Percentiles rank a stretch among this genome's conserved stretches.
phyloP scores from a whole-genome alignment of 2,329 filamentous ascomycete genomes.

The Chrysosphaeria jannelii region DNA sequence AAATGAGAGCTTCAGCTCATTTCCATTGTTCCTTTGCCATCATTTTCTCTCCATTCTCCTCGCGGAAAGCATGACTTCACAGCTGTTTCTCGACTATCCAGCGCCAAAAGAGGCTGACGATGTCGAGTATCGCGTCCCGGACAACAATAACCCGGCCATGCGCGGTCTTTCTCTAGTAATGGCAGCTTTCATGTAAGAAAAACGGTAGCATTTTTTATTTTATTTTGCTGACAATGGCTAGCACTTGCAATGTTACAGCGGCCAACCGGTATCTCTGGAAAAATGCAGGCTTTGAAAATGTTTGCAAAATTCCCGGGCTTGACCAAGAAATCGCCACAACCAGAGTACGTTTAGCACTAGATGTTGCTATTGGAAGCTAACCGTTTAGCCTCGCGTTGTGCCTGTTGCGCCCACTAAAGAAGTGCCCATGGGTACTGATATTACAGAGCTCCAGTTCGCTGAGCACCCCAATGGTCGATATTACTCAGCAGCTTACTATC shows the following conservation, averaged over 20 bases:
- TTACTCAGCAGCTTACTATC: conserved; percentile 47
- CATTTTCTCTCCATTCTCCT: no score
- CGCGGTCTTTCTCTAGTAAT: conserved; percentile 32
- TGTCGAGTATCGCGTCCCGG: conserved; percentile 7
- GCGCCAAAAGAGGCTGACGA: conserved; percentile 11
- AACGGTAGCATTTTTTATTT: no score
- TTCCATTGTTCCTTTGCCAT: no score
- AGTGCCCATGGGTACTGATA: conserved; percentile 13
- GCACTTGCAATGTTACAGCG: no score
- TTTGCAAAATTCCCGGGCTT: no score
- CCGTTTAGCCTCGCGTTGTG: no score
- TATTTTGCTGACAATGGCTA: no score
- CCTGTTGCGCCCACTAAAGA: no score
- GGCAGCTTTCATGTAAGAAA: conserved; percentile 11
- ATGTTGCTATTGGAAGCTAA: no score
- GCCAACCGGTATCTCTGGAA: conserved; percentile 36
- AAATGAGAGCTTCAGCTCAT: no score
- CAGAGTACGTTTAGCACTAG: no score
- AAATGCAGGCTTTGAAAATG: conserved; percentile 34
- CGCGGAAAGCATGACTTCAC: conserved; percentile 4
- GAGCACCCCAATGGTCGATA: conserved; percentile 19
- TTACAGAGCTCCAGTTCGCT: conserved; percentile 11
- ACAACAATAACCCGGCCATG: conserved; percentile 37
- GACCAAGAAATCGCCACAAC: no score
- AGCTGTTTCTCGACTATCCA: conserved; percentile 14